Base-by-base conservation (phyloP, 345 rosid genomes). In the Sonneratia alba region DNA sequence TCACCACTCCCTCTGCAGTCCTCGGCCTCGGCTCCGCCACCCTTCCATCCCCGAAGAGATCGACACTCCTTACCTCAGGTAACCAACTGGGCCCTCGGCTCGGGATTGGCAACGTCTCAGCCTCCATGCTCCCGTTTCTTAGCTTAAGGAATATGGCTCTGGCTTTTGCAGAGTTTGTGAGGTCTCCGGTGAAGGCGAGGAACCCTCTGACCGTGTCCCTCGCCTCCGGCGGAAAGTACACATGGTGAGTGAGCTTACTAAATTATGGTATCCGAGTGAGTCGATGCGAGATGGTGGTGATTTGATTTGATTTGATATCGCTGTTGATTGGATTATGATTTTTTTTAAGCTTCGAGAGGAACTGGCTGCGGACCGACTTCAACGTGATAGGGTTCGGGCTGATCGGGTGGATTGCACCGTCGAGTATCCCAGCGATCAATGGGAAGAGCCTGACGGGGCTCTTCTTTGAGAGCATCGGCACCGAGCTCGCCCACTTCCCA, bases 401-500 rank as follows among this genome's bases (percentile, higher is more conserved):
- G 74, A 85, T 94, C 42, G 97, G 98, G 49, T 94, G 97, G 98
- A 0, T 91, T 32, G 97, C 93, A 10, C 98, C 98, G 2, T 92
- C 97, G 7, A 92, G 99, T 79, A 75, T 92, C 7, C 99, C 99
- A 19, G 89, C 81, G 2, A 95, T 92, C 56, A 22, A 83, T 22
- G 97, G 97, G 4, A 95, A 90, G 85, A 95, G 99, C 80, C 81
- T 95, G 81, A 84, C 96, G 0, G 89, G 97, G 14, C 97, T 95
- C 74, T 95, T 95, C 88, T 88, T 95, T 38, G 91, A 92, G 21
- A 95, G 97, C 83, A 92, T 95, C 34, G 97, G 99, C 9, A 49
- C 92, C 21, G 97, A 95, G 80, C 96, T 92, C 3, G 87, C 97
- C 69, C 97, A 92, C 82, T 95, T 95, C 90, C 99, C 96, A 10